Evolutionary conservation across 108 stramenopile genomes (phyloP).

Genomic region (Aurantiochytrium sp.): DNA sequence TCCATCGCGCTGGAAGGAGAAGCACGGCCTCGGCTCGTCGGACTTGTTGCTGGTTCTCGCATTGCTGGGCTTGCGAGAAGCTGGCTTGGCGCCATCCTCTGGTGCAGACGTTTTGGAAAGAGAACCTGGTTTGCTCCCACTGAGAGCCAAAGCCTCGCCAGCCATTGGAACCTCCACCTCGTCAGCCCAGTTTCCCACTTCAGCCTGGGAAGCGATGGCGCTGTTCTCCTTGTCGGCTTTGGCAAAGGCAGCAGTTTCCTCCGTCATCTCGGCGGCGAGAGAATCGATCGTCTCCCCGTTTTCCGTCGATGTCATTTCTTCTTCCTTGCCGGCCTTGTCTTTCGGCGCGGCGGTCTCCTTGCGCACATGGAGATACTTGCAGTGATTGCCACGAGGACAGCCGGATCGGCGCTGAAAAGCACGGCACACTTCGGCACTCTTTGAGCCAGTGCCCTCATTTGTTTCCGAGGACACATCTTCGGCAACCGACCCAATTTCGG

Average conservation of each 20-base stretch:
- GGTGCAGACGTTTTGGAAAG: not conserved
- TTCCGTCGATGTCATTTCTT: not conserved
- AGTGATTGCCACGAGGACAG: no score
- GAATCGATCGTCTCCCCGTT: no score
- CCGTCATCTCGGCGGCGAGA: no score
- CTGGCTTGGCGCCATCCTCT: not conserved
- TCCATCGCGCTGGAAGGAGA: not conserved
- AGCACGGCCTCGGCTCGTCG: not conserved
- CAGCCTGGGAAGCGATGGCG: not conserved
- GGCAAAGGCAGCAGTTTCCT: not conserved
- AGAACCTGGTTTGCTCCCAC: no score
- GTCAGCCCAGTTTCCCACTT: not conserved
- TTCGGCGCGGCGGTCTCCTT: no score
- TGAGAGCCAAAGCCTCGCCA: not conserved
- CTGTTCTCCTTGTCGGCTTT: not conserved
- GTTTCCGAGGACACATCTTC: no score
- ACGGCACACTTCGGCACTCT: no score
- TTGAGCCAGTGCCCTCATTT: no score
- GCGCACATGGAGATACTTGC: no score
- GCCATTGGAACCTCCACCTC: not conserved
- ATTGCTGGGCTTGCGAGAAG: not conserved
- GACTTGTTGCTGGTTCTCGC: not conserved
- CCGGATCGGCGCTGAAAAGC: no score
- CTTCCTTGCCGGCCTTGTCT: not conserved
- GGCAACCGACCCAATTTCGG: no score